Evolutionary conservation across 768 basidiomycete species (phyloP), one percentile per base, ranked within the genome.

Genomic region (Mycena rebaudengoi): DNA sequence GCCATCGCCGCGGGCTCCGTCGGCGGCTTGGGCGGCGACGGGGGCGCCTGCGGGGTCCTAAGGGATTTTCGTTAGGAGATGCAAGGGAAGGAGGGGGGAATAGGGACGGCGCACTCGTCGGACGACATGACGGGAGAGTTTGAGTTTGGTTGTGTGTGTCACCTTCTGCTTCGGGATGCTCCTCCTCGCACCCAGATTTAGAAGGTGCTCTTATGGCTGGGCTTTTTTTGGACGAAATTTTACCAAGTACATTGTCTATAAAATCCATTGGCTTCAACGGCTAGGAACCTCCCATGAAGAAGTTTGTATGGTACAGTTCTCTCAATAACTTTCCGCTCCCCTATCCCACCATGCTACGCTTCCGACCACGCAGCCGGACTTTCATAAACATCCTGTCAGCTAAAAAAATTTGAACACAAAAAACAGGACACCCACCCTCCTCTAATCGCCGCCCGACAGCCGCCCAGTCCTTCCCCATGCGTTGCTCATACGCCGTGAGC

Each of bases 261-360:
- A n/a, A n/a, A n/a, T n/a, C n/a, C n/a, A n/a, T n/a, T n/a, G n/a
- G n/a, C n/a, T n/a, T n/a, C n/a, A n/a, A n/a, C n/a, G n/a, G n/a
- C n/a, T n/a, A n/a, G n/a, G n/a, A n/a, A n/a, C n/a, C n/a, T n/a
- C n/a, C n/a, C n/a, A n/a, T n/a, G n/a, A n/a, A n/a, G n/a, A n/a
- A n/a, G n/a, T n/a, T n/a, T n/a, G n/a, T n/a, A n/a, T n/a, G n/a
- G n/a, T n/a, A n/a, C n/a, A n/a, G n/a, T n/a, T n/a, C n/a, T n/a
- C n/a, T n/a, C n/a, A n/a, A n/a, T n/a, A n/a, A n/a, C n/a, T n/a
- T n/a, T n/a, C n/a, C n/a, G n/a, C n/a, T n/a, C n/a, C n/a, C n/a
- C 74, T 71, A 95, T 28, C 96, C 95, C 21, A 94, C 90, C 96
- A 98, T 98, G 69, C 92, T 96, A 50, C 96, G 86, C 78, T 98